Evolutionary conservation across 1,284 basidiomycete genomes (phyloP), one percentile per base, ranked within the genome.

Genomic region (Vanrija humicola): DNA sequence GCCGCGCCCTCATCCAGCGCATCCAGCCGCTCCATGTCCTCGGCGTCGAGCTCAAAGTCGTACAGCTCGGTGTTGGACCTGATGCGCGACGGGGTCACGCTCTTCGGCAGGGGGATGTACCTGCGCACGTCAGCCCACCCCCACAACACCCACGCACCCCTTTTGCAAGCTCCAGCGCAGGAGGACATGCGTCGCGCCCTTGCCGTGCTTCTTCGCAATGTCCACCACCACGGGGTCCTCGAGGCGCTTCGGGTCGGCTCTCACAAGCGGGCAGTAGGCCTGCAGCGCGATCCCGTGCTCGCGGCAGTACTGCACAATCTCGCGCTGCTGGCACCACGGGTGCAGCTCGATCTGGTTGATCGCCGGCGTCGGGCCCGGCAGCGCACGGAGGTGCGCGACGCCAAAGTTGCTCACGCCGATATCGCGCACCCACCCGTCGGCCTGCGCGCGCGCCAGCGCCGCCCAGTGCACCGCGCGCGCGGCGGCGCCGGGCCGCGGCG

Each of bases 101-200:
- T 87, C 74, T 90, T 91, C 5, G 88, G 88, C 21, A 91, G 79
- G 0, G 87, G 86, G 0, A 87, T 79, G 68, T 80, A 86, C 19
- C 86, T 84, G 45, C 28, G 28, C 8, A 21, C 1, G 46, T 51
- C 46, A 64, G 50, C 39, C 19, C 6, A 19, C 26, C 12, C 46
- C 25, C 43, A n/a, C n/a, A 26, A 25, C 6, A 21, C 16, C 43
- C 15, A 74, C 83, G 48, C 63, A 88, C 85, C 87, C 87, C 68
- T 84, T 84, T 70, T 92, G 90, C 45, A 92, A 75, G 46, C 86
- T 89, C 89, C 89, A 92, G 14, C 90, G 82, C 56, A 92, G 76
- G 28, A 92, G 79, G 47, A 93, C 80, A 65, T 91, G 90, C 1
- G 86, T 85, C 14, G 83, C 81, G 15, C 80, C 76, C 67, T 85